Evolutionary conservation across 495 filamentous ascomycete genomes (phyloP), one percentile per base, ranked within the genome.

Genomic region (Penicillium paxilli): DNA sequence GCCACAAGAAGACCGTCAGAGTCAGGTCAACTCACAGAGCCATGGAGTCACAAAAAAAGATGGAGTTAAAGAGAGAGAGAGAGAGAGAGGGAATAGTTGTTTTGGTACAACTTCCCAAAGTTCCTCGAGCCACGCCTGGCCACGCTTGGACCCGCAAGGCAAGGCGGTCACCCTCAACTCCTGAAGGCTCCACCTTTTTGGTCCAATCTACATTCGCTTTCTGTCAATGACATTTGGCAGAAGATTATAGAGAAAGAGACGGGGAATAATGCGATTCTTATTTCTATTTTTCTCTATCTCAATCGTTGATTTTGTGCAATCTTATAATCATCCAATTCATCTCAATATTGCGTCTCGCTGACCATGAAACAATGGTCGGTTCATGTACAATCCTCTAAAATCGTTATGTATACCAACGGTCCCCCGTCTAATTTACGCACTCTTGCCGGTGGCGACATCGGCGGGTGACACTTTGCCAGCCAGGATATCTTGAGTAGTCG

Each of bases 401-500:
- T 65, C 50, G 11, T 32, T 57, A 63, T 37, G 25, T 49, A 20
- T 40, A 30, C 20, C 40, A 45, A 21, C 33, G 20, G 5, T 5
- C 26, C 11, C 17, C 35, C 16, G 17, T 32, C 28, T 32, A 35
- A 19, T 54, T 49, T 54, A 55, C 17, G 37, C 47, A 20, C 30
- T 54, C 54, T 64, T 63, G 25, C 38, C 49, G 50, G 57, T 44
- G 28, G 65, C 64, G 46, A 70, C 64, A 25, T 69, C 66, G 45
- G 70, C 71, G 25, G 67, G 65, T 1, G 67, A 60, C 26, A 65
- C 63, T 69, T 82, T 83, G 49, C 86, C 87, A 5, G 70, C 72
- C 11, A 84, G 81, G 58, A 96, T 90, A 53, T 86, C 85, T 65
- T 90, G 85, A 20, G 89, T 84, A 9, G 85, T 87, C 23, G 77